Base-by-base conservation (phyloP, 306 rosid genomes). In the Cicer judaicum region DNA sequence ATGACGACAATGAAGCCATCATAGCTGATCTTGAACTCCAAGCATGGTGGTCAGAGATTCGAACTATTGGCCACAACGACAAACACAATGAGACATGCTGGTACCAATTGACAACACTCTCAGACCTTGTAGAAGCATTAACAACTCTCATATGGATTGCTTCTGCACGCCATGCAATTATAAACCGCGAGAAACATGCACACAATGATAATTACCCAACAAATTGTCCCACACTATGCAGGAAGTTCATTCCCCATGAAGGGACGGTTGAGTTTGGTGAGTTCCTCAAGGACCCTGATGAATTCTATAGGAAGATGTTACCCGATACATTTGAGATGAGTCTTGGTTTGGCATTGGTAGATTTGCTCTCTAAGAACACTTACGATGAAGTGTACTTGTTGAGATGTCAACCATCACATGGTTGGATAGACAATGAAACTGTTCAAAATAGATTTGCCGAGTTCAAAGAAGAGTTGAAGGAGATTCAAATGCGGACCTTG, bases 91-190 rank as follows among this genome's bases (percentile, higher is more conserved):
- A 86, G 44, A 50, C 73, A 6, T 79, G 89, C 88, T 89, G 91
- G 93, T 61, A 77, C 34, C 60, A 79, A 70, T 70, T 92, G 86
- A 81, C 78, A 43, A 79, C 83, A 16, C 68, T 72, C 48, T 55
- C 87, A 65, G 64, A 78, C 84, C 90, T 92, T 43, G 84, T 84
- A 64, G 80, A 87, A 75, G 78, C 84, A 44, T 46, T 88, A 79
- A 88, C 93, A 77, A 90, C 85, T 54, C 85, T 92, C 52, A 83
- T 92, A 82, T 92, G 96, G 93, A 78, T 84, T 59, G 72, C 97
- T 78, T 87, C 93, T 6, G 96, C 86, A 4, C 79, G 82, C 5
- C 92, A 88, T 56, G 92, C 96, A 47, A 78, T 90, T 6, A 78
- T 90, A 63, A 92, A 88, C 86, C 79, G 74, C 48, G 92, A 90